These are phyloP conservation scores for Galeopsis tetrahit DNA, from an alignment of 257 asterid genomes.

Conservation along the genomic window DNA sequence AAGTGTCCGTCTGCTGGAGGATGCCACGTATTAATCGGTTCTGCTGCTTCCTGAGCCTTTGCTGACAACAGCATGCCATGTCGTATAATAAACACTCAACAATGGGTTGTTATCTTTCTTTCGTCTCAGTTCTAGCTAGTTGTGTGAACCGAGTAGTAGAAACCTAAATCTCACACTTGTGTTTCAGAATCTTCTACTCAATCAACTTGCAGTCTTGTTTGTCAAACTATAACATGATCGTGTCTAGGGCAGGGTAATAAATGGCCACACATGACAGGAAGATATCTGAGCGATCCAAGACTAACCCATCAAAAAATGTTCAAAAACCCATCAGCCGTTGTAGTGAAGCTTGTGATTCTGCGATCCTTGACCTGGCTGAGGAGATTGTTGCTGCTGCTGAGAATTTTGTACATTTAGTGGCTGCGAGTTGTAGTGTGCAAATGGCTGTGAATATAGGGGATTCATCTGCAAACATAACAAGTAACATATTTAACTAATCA, in stretches of 20 bases:
- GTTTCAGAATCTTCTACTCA: not conserved
- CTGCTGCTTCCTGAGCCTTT: constrained; percentile 1
- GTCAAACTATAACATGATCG: not conserved
- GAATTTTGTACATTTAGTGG: constrained; percentile 64
- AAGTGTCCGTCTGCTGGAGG: not conserved
- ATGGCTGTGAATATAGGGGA: constrained; percentile 90
- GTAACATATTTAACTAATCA: constrained; percentile 13
- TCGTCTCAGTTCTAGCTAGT: not conserved
- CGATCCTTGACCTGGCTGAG: constrained; percentile 73
- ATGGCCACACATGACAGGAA: constrained; percentile 20
- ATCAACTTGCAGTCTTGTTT: not conserved
- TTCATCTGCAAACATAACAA: constrained; percentile 53
- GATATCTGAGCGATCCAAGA: constrained; percentile 53
- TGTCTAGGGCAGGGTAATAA: not conserved
- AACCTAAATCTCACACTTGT: not conserved
- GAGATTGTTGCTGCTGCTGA: constrained; percentile 72
- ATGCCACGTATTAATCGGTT: not conserved
- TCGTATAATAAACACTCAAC: constrained; percentile 3
- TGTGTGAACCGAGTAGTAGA: not conserved
- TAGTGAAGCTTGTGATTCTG: constrained; percentile 82
- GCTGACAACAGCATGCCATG: constrained; percentile 9
- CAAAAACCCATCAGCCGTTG: constrained; percentile 54
- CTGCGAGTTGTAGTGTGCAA: constrained; percentile 71
- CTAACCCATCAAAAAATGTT: constrained; percentile 35
- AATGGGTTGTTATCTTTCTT: not conserved